Evolutionary conservation across 1,284 basidiomycete genomes (phyloP), one percentile per base, ranked within the genome.

Genomic region (Sparassis latifolia): DNA sequence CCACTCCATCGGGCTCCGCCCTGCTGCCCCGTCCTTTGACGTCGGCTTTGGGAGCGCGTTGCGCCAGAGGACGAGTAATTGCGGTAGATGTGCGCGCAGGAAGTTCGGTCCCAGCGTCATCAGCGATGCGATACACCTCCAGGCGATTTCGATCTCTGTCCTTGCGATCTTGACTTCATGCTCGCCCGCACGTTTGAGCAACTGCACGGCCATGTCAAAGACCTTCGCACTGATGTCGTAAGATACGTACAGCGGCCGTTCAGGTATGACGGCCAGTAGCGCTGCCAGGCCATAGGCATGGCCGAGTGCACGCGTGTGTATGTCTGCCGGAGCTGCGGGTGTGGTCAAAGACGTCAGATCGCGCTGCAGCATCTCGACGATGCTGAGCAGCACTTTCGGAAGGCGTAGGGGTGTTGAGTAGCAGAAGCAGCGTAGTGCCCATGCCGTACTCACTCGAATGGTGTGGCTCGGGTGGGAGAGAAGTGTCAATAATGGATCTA

Each of bases 1-100:
- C 94, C 95, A 98, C 62, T 98, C 97, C 0, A 78, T 73, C 27
- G 81, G 73, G 33, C 82, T 82, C 27, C 92, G 77, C 12, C 84
- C 81, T 0, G 79, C 75, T 10, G 77, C 79, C 0, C 79, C 75
- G 60, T 97, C 96, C 67, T 96, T 96, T 59, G 78, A 87, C 0
- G 92, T 92, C 0, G 92, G 89, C 68, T 98, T 98, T 1, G 96
- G 93, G 0, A 99, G 76, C 2, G 97, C 94, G 60, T 99, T 99
- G 35, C 96, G 77, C 97, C 97, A 99, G 2, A 99, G 79, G 0
- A 96, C 90, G 30, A 99, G 79, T 5, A 99, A 75, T 61, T 97
- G 94, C 0, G 93, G 87, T 1, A 98, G 77, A 66, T 98, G 94
- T 0, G 90, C 82, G 33, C 92, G 84, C 45, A 97, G 92, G 60